These are phyloP conservation scores for Hymenoscyphus scutula DNA, from an alignment of 2,329 filamentous ascomycete genomes.

Conservation along the genomic window DNA sequence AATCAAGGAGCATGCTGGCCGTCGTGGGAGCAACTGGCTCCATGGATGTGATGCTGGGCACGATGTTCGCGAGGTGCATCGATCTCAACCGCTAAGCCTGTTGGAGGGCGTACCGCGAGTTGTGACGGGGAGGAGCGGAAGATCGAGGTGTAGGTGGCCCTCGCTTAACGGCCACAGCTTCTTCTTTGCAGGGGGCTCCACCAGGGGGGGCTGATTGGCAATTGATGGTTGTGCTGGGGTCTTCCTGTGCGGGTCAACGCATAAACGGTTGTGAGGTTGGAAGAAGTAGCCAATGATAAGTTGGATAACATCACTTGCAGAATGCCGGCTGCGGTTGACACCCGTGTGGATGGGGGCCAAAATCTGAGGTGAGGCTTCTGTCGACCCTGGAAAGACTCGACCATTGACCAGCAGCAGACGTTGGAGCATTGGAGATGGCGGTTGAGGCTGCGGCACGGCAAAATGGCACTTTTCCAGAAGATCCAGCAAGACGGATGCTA, in stretches of 20 bases:
- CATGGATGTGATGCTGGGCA: neutral
- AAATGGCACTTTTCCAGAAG: neutral
- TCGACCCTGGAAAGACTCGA: constrained; percentile 22
- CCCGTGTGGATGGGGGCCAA: constrained; percentile 1
- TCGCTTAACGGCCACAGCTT: constrained; percentile 1
- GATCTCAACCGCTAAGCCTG: constrained; percentile 31
- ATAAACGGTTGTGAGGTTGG: constrained; percentile 31
- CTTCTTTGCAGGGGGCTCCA: constrained; percentile 3
- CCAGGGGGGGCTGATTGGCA: constrained; percentile 29
- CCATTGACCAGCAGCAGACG: constrained; percentile 10
- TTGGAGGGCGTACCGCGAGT: constrained; percentile 22
- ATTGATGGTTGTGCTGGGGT: constrained; percentile 23
- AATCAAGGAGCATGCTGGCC: constrained; percentile 2
- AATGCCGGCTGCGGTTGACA: constrained; percentile 1
- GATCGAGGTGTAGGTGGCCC: constrained; percentile 28
- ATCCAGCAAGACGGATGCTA: constrained; percentile 15
- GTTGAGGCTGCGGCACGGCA: neutral
- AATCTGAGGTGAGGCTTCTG: neutral
- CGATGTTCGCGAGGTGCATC: constrained; percentile 31
- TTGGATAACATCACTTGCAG: neutral
- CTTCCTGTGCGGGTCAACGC: constrained; percentile 29
- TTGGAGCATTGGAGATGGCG: constrained; percentile 16
- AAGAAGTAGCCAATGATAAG: constrained; percentile 17
- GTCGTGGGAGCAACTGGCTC: neutral
- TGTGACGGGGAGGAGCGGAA: constrained; percentile 30